Percentiles rank a stretch among this genome's conserved stretches.
phyloP scores from a whole-genome alignment of 371 early-diverging fungal species.

The Chytridium lagenaria region DNA sequence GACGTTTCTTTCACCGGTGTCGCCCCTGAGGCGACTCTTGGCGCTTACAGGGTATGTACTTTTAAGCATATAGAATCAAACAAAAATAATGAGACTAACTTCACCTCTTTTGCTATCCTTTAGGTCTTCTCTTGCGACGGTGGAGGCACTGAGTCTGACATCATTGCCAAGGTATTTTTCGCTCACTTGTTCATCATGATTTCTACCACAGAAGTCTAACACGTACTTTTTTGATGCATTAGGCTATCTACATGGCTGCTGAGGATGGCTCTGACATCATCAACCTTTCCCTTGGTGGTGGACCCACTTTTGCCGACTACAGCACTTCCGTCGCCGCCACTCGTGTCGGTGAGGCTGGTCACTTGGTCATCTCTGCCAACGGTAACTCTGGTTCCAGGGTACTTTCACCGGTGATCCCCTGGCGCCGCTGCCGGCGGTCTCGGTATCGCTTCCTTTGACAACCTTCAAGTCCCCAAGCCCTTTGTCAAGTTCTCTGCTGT shows the following conservation, averaged over 20 bases:
- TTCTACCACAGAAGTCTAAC: not conserved
- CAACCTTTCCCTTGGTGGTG: constrained; percentile 74
- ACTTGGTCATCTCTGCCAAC: not conserved
- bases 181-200: too few relatives aligned
- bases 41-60: constrained; percentile 60
- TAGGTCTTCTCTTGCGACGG: constrained; percentile 65
- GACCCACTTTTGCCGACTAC: constrained; percentile 50
- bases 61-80: too few relatives aligned
- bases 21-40: constrained; percentile 46
- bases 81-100: too few relatives aligned
- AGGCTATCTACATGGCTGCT: constrained; percentile 30
- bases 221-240: not conserved
- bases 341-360: not conserved
- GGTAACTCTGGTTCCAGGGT: constrained; percentile 51
- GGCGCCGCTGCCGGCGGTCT: constrained; percentile 65
- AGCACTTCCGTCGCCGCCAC: constrained; percentile 21
- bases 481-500: not conserved
- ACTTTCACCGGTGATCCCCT: constrained; percentile 33
- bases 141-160: constrained; percentile 19
- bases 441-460: constrained; percentile 77
- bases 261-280: constrained; percentile 66
- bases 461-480: constrained; percentile 28
- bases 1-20: constrained; percentile 37
- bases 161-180: too few relatives aligned
- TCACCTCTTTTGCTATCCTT: constrained; percentile 59